These are phyloP conservation scores for Candida andamanensis DNA, from an alignment of 805 yeast genomes.

Conservation along the genomic window DNA sequence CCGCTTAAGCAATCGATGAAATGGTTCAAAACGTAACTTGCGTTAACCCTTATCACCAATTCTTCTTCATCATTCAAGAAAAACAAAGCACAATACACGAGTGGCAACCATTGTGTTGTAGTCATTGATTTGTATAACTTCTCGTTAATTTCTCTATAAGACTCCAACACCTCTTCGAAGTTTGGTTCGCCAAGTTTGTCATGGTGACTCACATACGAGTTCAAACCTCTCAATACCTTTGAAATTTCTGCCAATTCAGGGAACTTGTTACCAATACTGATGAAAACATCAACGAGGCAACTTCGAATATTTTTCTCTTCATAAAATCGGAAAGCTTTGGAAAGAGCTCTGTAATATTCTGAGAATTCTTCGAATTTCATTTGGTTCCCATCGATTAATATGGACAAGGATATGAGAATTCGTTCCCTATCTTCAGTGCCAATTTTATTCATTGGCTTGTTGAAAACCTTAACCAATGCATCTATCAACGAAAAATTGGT, in stretches of 20 bases:
- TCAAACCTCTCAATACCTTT: conserved; percentile 55
- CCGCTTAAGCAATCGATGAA: conserved; percentile 55
- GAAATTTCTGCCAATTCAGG: conserved; percentile 42
- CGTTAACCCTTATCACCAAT: conserved; percentile 72
- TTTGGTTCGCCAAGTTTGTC: conserved; percentile 69
- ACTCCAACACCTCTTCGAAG: conserved; percentile 66
- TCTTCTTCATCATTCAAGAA: conserved; percentile 77
- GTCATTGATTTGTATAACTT: conserved; percentile 38
- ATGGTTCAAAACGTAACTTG: conserved; percentile 56
- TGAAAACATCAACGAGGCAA: conserved; percentile 55
- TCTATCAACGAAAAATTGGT: conserved; percentile 49
- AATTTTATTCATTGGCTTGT: conserved; percentile 50
- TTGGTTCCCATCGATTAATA: conserved; percentile 49
- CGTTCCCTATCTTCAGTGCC: conserved; percentile 49
- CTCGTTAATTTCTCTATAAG: conserved; percentile 65
- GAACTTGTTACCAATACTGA: conserved; percentile 52
- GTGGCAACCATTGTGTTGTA: conserved; percentile 71
- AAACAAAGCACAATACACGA: conserved; percentile 62
- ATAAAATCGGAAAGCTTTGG: conserved; percentile 56
- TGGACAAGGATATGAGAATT: conserved; percentile 52
- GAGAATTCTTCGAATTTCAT: conserved; percentile 49
- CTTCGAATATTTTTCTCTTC: conserved; percentile 59
- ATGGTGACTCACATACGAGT: conserved; percentile 50
- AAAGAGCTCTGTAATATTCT: conserved; percentile 44
- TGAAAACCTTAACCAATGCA: conserved; percentile 57